Conservation (phyloP, 148 eudicot species). For the Silene latifolia region DNA sequence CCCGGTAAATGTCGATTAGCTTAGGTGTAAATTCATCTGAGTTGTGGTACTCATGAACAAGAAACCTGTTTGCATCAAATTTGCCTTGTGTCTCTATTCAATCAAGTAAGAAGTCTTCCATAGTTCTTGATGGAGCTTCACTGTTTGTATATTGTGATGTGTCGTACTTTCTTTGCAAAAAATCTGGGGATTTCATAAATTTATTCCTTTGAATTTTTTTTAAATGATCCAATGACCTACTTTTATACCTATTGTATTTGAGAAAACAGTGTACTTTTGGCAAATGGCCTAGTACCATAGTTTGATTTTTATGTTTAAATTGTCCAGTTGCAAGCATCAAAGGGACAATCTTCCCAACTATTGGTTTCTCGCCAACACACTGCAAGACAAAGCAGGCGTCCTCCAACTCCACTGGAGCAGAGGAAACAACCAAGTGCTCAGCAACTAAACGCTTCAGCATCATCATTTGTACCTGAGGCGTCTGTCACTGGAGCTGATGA, state of each 20-base stretch:
- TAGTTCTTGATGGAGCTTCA: too few relatives aligned
- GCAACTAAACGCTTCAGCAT: slow-evolving; percentile 36
- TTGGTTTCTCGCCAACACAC: slow-evolving; percentile 32
- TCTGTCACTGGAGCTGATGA: slow-evolving; percentile 42
- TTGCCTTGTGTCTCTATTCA: too few relatives aligned
- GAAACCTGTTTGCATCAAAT: too few relatives aligned
- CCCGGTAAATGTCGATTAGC: too few relatives aligned
- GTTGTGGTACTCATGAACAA: too few relatives aligned
- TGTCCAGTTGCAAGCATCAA: slow-evolving; percentile 66
- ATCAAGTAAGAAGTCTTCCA: too few relatives aligned
- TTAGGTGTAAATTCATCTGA: too few relatives aligned
- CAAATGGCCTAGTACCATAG: background rate
- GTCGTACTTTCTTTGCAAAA: too few relatives aligned
- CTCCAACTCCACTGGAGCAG: slow-evolving; percentile 44
- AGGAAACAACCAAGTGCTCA: slow-evolving; percentile 39
- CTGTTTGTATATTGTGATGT: background rate
- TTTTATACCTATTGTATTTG: background rate
- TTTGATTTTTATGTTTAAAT: slow-evolving; percentile 12
- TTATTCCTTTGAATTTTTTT: background rate
- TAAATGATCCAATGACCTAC: background rate
- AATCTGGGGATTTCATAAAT: background rate
- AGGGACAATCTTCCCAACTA: slow-evolving; percentile 46
- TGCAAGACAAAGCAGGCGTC: slow-evolving; percentile 35
- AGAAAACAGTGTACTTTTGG: background rate
- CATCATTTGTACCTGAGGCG: slow-evolving; percentile 41